Evolutionary conservation across 441 rosid genomes (phyloP).

Genomic region (Hura crepitans): DNA sequence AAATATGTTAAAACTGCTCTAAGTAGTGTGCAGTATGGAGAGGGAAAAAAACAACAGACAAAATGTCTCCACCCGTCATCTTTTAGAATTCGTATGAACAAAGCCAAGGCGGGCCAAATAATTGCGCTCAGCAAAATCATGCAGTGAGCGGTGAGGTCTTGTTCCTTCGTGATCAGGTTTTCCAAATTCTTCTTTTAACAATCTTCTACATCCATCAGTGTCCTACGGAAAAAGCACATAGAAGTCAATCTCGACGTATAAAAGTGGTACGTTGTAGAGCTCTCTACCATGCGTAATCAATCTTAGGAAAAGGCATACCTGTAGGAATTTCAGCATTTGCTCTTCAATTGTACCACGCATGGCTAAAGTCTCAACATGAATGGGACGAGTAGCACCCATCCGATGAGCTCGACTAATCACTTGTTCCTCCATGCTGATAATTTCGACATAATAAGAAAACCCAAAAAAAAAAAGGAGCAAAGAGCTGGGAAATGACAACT

Average conservation of each 20-base stretch:
- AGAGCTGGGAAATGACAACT: neutral
- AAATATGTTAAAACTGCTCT: neutral
- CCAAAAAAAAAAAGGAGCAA: neutral
- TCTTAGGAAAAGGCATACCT: constrained; percentile 35
- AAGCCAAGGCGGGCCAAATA: constrained; percentile 62
- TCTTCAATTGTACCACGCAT: constrained; percentile 94
- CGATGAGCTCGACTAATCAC: constrained; percentile 97
- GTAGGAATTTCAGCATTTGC: constrained; percentile 80
- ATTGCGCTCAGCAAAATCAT: constrained; percentile 86
- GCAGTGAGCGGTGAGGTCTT: constrained; percentile 54
- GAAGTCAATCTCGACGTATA: neutral
- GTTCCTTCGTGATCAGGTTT: constrained; percentile 39
- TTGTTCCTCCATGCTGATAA: constrained; percentile 91
- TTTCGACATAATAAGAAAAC: constrained; percentile 9
- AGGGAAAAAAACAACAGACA: neutral
- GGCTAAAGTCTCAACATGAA: constrained; percentile 79
- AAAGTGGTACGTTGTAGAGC: too few relatives aligned
- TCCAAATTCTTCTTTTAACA: constrained; percentile 46
- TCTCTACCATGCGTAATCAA: neutral
- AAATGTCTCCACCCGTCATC: constrained; percentile 18
- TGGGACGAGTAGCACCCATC: constrained; percentile 94
- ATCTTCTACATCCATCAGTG: constrained; percentile 47
- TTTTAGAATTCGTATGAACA: constrained; percentile 41
- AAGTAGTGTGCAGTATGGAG: neutral
- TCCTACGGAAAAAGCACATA: constrained; percentile 38